These are phyloP conservation scores for Conoideocrella luteorostrata DNA, from an alignment of 2,329 filamentous ascomycete species.

Conservation along the genomic window DNA sequence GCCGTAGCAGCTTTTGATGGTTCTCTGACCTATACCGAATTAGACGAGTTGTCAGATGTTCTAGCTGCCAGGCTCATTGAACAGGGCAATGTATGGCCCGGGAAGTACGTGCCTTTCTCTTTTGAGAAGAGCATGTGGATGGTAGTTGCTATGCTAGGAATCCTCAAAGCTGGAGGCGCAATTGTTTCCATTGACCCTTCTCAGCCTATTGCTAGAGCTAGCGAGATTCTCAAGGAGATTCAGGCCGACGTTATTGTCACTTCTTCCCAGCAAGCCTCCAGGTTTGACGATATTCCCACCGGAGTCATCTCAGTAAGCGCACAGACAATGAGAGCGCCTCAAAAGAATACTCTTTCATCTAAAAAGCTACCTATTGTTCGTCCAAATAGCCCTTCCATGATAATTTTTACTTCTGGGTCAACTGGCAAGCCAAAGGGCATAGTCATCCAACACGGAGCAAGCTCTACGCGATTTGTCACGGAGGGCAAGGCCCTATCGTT, in stretches of 20 bases:
- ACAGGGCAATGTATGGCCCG: not conserved
- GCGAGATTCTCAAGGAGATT: conserved; percentile 9
- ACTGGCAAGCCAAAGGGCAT: not conserved
- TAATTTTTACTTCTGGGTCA: not conserved
- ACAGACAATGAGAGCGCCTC: not conserved
- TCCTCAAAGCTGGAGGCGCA: conserved; percentile 20
- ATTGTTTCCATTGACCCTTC: conserved; percentile 20
- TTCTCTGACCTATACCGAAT: conserved; percentile 5
- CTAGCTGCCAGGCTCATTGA: not conserved
- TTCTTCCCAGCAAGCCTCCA: not conserved
- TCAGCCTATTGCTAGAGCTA: conserved; percentile 6
- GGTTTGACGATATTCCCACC: not conserved
- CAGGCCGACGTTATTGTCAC: conserved; percentile 8
- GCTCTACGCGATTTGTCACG: not conserved
- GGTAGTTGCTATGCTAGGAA: conserved; percentile 12
- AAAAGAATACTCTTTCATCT: not conserved
- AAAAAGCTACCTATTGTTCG: not conserved
- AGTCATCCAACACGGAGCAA: not conserved
- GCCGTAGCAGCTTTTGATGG: conserved; percentile 10
- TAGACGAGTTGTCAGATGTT: conserved; percentile 4
- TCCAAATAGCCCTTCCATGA: not conserved
- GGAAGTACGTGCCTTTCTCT: conserved; percentile 1
- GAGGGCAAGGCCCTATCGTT: not conserved
- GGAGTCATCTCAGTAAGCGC: not conserved
- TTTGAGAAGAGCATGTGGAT: conserved; percentile 15